Percentiles rank a stretch among this genome's conserved stretches.
phyloP scores from a whole-genome alignment of 352 stramenopile species.

The Globisporangium rhizosaccharum region DNA sequence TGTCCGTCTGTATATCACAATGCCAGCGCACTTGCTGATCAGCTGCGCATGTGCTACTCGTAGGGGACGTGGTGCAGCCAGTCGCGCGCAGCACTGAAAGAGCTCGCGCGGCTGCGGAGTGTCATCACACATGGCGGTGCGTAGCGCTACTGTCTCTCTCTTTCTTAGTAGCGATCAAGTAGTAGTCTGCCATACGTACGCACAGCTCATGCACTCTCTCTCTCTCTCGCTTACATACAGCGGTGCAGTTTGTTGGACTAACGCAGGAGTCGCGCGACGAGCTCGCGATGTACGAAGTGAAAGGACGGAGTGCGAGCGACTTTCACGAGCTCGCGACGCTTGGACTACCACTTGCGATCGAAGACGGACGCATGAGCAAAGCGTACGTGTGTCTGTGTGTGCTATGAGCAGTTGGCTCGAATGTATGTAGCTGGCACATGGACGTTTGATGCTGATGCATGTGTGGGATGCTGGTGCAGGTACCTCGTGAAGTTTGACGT shows the following conservation, averaged over 20 bases:
- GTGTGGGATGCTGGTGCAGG: constrained; percentile 12
- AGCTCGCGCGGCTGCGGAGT: constrained; percentile 39
- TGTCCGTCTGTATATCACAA: no score
- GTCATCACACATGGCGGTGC: constrained; percentile 28
- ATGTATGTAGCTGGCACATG: background rate
- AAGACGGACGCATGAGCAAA: constrained; percentile 68
- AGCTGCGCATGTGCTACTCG: background rate
- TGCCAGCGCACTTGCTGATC: background rate
- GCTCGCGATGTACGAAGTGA: constrained; percentile 51
- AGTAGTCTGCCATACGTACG: background rate
- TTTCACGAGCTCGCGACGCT: constrained; percentile 51
- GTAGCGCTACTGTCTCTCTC: background rate
- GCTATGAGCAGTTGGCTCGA: no score
- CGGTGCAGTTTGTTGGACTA: constrained; percentile 54
- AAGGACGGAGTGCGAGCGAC: constrained; percentile 46
- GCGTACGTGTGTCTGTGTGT: constrained; percentile 21
- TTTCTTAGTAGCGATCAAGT: no score
- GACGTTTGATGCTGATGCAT: background rate
- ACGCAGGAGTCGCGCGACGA: constrained; percentile 69
- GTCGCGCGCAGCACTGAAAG: constrained; percentile 45
- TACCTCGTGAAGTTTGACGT: constrained; percentile 68
- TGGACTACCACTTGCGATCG: constrained; percentile 55
- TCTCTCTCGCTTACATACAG: constrained; percentile 12
- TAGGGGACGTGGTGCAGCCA: constrained; percentile 62
- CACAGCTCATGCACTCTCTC: background rate